Conservation (phyloP, 2,329 filamentous ascomycete genomes). For the Penicillium sp. region DNA sequence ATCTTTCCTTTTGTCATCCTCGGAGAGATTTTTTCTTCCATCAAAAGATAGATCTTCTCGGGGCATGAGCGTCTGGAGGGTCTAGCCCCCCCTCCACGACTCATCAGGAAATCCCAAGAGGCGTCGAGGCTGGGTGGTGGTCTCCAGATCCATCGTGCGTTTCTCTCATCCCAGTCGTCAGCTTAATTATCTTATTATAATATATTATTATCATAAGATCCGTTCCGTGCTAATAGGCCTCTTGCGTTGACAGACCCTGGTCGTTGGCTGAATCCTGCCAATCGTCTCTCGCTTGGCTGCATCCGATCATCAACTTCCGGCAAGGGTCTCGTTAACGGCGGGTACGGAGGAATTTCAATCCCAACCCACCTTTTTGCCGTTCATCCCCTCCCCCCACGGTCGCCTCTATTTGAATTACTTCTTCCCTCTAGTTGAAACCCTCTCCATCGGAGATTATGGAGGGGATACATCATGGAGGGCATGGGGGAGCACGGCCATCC, state of each 20-base stretch:
- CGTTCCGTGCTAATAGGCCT: constrained; percentile 4
- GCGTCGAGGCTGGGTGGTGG: constrained; percentile 11
- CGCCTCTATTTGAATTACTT: constrained; percentile 5
- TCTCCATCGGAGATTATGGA: constrained; percentile 27
- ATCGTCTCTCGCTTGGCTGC: constrained; percentile 20
- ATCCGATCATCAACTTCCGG: constrained; percentile 13
- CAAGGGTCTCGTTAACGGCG: constrained; percentile 33
- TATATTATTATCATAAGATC: constrained; percentile 8
- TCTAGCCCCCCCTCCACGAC: constrained; percentile 29
- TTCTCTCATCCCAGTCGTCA: constrained; percentile 3
- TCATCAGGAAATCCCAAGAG: constrained; percentile 2
- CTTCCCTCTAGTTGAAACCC: constrained; percentile 1
- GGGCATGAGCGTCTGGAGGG: constrained; percentile 34
- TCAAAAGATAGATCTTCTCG: constrained; percentile 15
- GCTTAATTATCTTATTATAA: constrained; percentile 9
- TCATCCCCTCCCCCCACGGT: neutral
- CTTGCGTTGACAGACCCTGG: constrained; percentile 18
- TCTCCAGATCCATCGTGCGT: constrained; percentile 9
- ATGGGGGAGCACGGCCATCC: constrained; percentile 35
- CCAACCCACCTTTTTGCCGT: constrained; percentile 7
- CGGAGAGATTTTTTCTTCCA: constrained; percentile 1
- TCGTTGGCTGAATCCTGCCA: constrained; percentile 20
- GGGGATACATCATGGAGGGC: constrained; percentile 34
- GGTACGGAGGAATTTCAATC: constrained; percentile 32
- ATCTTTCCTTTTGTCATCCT: neutral